Conservation (phyloP, 306 rosid genomes). For the Purshia tridentata region DNA sequence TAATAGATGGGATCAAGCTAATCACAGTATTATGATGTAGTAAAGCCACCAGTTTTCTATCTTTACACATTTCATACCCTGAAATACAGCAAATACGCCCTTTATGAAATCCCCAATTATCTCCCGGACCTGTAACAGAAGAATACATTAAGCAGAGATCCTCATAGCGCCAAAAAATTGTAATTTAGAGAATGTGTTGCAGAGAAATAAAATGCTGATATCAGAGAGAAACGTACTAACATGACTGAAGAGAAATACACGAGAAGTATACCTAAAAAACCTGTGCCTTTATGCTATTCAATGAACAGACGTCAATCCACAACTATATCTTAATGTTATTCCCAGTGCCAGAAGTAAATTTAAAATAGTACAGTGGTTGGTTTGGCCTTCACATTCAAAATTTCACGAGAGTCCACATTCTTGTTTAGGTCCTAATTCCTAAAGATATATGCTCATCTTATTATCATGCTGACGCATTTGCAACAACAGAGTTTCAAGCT, state of each 20-base stretch:
- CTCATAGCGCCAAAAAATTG: background rate
- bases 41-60: background rate
- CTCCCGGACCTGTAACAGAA: constrained; percentile 52
- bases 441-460: background rate
- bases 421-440: background rate
- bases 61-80: constrained; percentile 49
- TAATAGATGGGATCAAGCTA: background rate
- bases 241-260: background rate
- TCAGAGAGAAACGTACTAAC: background rate
- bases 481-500: background rate
- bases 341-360: background rate
- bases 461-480: background rate
- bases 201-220: background rate
- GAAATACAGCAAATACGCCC: constrained; percentile 74
- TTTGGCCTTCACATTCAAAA: background rate
- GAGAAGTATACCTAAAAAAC: background rate
- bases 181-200: background rate
- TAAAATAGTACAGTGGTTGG: background rate
- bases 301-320: background rate
- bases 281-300: background rate
- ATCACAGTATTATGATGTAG: background rate
- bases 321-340: background rate
- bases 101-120: constrained; percentile 64
- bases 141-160: background rate
- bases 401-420: background rate